Base-by-base conservation (phyloP, 2,329 filamentous ascomycete species). In the Beauveria medogensis region DNA sequence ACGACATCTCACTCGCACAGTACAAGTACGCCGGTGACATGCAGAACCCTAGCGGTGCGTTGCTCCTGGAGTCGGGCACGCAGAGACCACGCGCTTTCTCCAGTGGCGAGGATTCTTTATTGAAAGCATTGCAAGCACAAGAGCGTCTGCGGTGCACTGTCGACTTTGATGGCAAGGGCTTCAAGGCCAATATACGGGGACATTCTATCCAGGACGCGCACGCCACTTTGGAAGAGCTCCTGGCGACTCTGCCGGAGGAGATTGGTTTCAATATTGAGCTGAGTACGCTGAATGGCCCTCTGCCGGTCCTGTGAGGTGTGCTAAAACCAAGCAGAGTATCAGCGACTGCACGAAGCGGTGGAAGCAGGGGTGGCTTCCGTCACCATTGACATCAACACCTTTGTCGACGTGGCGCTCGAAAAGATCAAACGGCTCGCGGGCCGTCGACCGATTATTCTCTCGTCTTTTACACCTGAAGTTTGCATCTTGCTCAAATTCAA, bases 251-350 rank as follows among this genome's bases (percentile, higher is more conserved):
- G 2, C 74, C 74, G 0, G 63, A 70, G 6, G 64, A 67, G 9
- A 67, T 77, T n/a, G 70, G 70, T 2, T 74, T 76, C 60, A 71
- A 76, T 52, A 70, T 77, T 22, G 75, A 77, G 65, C 68, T 77
- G 47, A 77, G 72, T 75, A 65, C 37, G 70, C 37, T 4, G 6
- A 2, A 34, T 12, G 10, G 6, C 34, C 8, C 30, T 24, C 7
- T 34, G 2, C 2, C 18, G 9, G 18, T 68, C 41, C 3, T 34
- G n/a, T n/a, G 30, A 62, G 2, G 37, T 8, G 28, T 14, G 28
- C 22, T 57, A 40, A 46, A 53, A 18, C 2, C 1, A 9, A 3
- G 9, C 22, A 76, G 74, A 77, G 65, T 78, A 77, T 61, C 74
- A 74, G 3, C 69, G 72, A 53, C 65, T 75, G 16, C 71, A 72